Percentiles rank a stretch among this genome's conserved stretches.
Conservation (phyloP, 306 rosid species). For the Cajanus cajan region DNA sequence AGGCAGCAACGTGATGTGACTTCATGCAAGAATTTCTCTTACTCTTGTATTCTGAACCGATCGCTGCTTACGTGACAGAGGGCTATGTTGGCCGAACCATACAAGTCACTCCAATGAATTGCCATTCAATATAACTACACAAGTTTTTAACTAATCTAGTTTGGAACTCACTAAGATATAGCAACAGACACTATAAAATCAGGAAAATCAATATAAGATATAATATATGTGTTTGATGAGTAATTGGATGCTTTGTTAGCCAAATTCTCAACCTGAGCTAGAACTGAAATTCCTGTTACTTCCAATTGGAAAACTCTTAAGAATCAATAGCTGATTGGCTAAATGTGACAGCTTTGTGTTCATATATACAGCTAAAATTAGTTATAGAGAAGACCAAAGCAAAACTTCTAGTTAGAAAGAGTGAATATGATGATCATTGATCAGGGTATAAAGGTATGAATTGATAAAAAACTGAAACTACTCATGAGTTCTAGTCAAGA, state of each 20-base stretch:
- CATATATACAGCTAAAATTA: neutral
- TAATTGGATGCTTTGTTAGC: neutral
- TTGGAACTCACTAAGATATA: neutral
- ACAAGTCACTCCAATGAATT: neutral
- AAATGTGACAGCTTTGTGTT: neutral
- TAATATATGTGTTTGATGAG: neutral
- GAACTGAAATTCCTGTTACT: neutral
- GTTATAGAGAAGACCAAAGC: neutral
- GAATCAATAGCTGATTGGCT: neutral
- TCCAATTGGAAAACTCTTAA: neutral
- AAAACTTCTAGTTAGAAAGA: neutral
- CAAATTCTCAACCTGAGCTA: neutral
- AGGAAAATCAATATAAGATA: neutral
- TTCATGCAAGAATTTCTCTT: neutral
- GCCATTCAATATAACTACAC: neutral
- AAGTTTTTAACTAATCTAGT: neutral
- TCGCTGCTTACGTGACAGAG: neutral
- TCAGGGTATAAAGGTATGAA: neutral
- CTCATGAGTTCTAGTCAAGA: neutral
- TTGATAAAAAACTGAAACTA: neutral
- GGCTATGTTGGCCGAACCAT: neutral
- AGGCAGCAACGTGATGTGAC: neutral
- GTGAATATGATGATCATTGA: neutral
- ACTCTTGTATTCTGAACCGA: neutral
- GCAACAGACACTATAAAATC: neutral